Percentiles rank a stretch among this genome's conserved stretches.
These are phyloP conservation scores for Poa annua DNA, from an alignment of 176 grass and related monocot species.

Conservation along the genomic window DNA sequence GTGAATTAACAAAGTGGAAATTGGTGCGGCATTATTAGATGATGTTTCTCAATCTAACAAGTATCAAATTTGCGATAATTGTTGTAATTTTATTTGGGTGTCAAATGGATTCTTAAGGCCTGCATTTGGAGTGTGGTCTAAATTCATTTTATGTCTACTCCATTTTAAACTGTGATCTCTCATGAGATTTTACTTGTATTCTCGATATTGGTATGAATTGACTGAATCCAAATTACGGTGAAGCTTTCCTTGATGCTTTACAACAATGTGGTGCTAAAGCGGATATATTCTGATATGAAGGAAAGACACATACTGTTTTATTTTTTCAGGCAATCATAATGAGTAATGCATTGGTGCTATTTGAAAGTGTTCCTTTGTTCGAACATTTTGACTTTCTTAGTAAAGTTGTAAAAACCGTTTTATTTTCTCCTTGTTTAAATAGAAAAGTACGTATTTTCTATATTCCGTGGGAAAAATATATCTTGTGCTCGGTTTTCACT, in stretches of 20 bases:
- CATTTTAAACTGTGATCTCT: constrained; percentile 45
- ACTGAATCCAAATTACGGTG: constrained; percentile 50
- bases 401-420: neutral
- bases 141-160: constrained; percentile 41
- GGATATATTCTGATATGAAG: constrained; percentile 71
- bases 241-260: constrained; percentile 70
- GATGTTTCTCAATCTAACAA: too few relatives aligned
- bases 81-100: too few relatives aligned
- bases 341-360: neutral
- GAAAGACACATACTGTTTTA: constrained; percentile 93
- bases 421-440: neutral
- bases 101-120: too few relatives aligned
- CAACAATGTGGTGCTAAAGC: constrained; percentile 55
- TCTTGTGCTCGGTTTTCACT: too few relatives aligned
- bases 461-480: neutral
- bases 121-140: too few relatives aligned
- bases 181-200: too few relatives aligned
- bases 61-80: too few relatives aligned
- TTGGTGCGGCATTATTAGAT: too few relatives aligned
- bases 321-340: constrained; percentile 73
- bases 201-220: constrained; percentile 61
- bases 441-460: neutral
- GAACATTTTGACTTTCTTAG: constrained; percentile 1
- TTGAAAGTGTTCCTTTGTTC: neutral
- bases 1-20: too few relatives aligned